These are phyloP conservation scores for Asparagopsis taxiformis DNA, from an alignment of 31 red algal species.

Conservation along the genomic window DNA sequence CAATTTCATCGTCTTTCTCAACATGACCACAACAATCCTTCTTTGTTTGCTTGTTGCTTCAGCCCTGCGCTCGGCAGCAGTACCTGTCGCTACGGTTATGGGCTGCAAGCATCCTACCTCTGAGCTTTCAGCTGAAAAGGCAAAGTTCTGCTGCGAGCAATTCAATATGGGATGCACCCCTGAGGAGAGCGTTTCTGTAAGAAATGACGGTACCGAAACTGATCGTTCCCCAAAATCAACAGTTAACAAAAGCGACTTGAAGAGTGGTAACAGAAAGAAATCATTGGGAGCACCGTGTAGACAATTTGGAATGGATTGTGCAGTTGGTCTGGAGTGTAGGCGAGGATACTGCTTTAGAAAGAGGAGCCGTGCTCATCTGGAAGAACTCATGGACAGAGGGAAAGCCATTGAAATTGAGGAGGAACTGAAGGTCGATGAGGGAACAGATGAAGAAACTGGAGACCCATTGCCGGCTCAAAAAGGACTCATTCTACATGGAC, in stretches of 20 bases:
- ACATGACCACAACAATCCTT: no score
- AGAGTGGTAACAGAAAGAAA: conserved; percentile 5
- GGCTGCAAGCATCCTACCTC: conserved; percentile 8
- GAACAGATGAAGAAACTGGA: conserved; percentile 21
- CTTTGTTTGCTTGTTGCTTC: background rate
- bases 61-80: background rate
- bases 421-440: conserved; percentile 9
- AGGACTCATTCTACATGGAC: conserved; percentile 42
- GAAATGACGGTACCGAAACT: conserved; percentile 5
- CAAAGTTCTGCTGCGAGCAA: conserved; percentile 46
- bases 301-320: conserved; percentile 5
- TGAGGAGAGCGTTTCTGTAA: background rate
- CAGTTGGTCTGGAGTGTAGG: conserved; percentile 29
- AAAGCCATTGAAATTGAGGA: conserved; percentile 56
- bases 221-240: background rate
- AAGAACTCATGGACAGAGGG: conserved; percentile 36
- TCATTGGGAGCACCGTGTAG: conserved; percentile 34
- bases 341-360: conserved; percentile 39
- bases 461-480: conserved; percentile 52
- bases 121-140: conserved; percentile 12
- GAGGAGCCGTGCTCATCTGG: conserved; percentile 26
- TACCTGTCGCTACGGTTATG: conserved; percentile 37
- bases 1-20: no score
- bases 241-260: background rate
- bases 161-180: conserved; percentile 43